Evolutionary conservation across 768 basidiomycete species (phyloP).

Genomic region (Phanerodontia chrysosporium): DNA sequence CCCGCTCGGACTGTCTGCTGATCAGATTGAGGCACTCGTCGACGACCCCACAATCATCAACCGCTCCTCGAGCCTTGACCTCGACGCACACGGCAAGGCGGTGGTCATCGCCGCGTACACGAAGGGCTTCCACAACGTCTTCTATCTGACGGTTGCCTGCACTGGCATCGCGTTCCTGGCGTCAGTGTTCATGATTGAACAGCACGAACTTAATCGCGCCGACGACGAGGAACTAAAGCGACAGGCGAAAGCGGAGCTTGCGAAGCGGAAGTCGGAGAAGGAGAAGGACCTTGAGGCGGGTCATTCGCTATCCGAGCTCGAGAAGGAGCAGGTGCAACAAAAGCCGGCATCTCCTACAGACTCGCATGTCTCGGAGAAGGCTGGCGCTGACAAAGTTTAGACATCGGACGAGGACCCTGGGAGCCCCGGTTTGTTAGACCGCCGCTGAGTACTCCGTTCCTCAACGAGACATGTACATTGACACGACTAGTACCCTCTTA

Average conservation of each 20-base stretch:
- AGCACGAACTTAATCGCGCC: slow-evolving; percentile 15
- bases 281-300: slow-evolving; percentile 10
- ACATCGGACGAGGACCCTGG: not conserved
- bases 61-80: not conserved
- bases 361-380: not conserved
- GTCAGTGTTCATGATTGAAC: slow-evolving; percentile 14
- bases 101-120: slow-evolving; percentile 15
- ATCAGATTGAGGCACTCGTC: slow-evolving; percentile 9
- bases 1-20: slow-evolving; percentile 4
- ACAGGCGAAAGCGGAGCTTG: slow-evolving; percentile 7
- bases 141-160: slow-evolving; percentile 17
- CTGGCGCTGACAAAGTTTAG: not conserved
- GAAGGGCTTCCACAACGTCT: slow-evolving; percentile 17
- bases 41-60: slow-evolving; percentile 19
- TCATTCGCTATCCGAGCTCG: not conserved
- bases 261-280: slow-evolving; percentile 9
- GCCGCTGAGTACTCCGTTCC: not conserved
- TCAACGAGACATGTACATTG: not conserved
- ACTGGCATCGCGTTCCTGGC: slow-evolving; percentile 12
- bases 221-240: slow-evolving; percentile 16
- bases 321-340: not conserved
- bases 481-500: not conserved
- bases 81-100: slow-evolving; percentile 7
- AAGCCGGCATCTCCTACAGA: not conserved
- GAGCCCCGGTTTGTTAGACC: not conserved